Evolutionary conservation across 23 red algal species (phyloP).

Genomic region (Gracilaria gracilis): DNA sequence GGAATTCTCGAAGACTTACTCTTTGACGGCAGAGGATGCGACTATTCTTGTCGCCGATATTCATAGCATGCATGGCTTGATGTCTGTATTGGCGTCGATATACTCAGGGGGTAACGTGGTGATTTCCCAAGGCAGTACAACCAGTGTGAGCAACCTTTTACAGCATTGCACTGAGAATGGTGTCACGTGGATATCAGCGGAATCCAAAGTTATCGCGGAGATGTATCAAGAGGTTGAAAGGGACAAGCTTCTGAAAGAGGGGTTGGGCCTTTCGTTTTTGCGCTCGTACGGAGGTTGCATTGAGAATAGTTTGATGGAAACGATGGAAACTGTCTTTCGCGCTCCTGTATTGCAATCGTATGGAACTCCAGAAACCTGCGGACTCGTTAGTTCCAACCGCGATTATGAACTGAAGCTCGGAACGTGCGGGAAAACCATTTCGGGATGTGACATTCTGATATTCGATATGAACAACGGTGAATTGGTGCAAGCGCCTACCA

Average conservation of each 20-base stretch:
- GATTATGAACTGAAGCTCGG: neutral
- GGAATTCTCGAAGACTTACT: slow-evolving; percentile 73
- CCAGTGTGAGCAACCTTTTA: slow-evolving; percentile 18
- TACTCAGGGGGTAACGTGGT: slow-evolving; percentile 76
- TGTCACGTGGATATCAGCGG: slow-evolving; percentile 66
- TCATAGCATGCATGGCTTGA: slow-evolving; percentile 64
- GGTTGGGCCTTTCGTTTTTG: slow-evolving; percentile 54
- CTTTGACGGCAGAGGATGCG: slow-evolving; percentile 39
- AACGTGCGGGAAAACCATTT: slow-evolving; percentile 59
- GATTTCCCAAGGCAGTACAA: slow-evolving; percentile 19
- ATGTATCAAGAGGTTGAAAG: slow-evolving; percentile 47
- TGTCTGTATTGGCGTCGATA: slow-evolving; percentile 59
- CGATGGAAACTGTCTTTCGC: slow-evolving; percentile 37
- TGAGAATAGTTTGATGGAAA: neutral
- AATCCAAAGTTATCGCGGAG: slow-evolving; percentile 17
- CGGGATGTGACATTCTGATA: slow-evolving; percentile 56
- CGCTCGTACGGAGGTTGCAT: slow-evolving; percentile 49
- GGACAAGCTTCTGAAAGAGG: slow-evolving; percentile 15
- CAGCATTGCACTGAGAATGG: slow-evolving; percentile 35
- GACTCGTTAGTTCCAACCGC: slow-evolving; percentile 40
- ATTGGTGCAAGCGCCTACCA: neutral
- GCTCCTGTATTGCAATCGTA: slow-evolving; percentile 71
- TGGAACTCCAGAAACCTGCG: slow-evolving; percentile 81
- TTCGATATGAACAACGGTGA: slow-evolving; percentile 48
- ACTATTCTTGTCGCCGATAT: slow-evolving; percentile 59